Evolutionary conservation across 495 filamentous ascomycete genomes (phyloP), one percentile per base, ranked within the genome.

Genomic region (Patellaria atrata): DNA sequence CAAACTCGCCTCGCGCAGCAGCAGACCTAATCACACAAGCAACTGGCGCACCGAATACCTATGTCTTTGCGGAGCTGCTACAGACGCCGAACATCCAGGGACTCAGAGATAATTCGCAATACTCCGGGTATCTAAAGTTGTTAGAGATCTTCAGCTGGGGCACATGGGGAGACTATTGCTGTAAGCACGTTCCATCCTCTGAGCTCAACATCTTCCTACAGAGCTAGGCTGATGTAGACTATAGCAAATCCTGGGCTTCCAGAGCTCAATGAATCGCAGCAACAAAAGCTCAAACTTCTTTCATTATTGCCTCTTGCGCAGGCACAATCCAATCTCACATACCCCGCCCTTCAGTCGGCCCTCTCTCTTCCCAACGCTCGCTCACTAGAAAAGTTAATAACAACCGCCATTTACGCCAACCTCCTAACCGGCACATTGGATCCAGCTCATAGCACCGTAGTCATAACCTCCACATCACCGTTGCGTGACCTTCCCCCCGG

Each of bases 71-170:
- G 31, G 89, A 96, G 64, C 76, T 99, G 0, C 74, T 99, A 6
- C 69, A 81, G 44, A 73, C 73, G 2, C 78, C 79, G 1, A 77
- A 85, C 44, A 73, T 96, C 45, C 81, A 91, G 53, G 62, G 73
- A 2, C 71, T 97, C 13, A 58, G 67, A 19, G 52, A 55, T 12
- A 63, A 63, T 5, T 41, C 58, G 17, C 70, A 79, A 36, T 65
- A 66, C 38, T 51, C 60, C 12, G 41, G 47, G 7, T 73, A 81
- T 57, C 64, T 86, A 14, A 71, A 66, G 5, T 68, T 94, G 3
- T 77, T 96, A 26, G 68, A 89, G 59, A 81, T 94, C 38, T 99
- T 94, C 62, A 75, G 83, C 32, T 85, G 86, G 68, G 91, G 89
- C 33, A 93, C 83, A 47, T 94, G 80, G 67, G 55, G 67, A 20